A percentile compares a stretch with the other conserved stretches of the same genome.
phyloP scores from a whole-genome alignment of 2,329 filamentous ascomycete species.

The Verticillium zaregamsianum region DNA sequence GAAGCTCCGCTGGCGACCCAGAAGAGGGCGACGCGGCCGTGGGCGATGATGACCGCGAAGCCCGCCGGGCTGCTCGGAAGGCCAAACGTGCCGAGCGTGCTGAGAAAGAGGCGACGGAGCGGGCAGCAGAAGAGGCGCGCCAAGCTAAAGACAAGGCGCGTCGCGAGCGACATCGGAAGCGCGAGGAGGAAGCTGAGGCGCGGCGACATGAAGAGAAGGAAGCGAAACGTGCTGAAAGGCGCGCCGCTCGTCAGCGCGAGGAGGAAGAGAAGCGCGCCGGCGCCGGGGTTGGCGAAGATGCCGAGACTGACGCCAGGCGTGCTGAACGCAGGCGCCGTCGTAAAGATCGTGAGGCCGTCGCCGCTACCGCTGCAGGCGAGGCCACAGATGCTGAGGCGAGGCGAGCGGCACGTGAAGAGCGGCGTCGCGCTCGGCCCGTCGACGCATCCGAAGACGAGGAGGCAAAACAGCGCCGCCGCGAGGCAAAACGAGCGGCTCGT shows the following conservation, averaged over 20 bases:
- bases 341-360: conserved; percentile 42
- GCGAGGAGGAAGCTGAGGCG: conserved; percentile 54
- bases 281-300: conserved; percentile 39
- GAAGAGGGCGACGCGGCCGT: conserved; percentile 42
- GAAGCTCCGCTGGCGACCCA: conserved; percentile 41
- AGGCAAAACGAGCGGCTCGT: conserved; percentile 43
- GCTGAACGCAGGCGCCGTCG: conserved; percentile 46
- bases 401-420: conserved; percentile 40
- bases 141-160: conserved; percentile 53
- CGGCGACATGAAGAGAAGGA: conserved; percentile 55
- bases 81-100: conserved; percentile 48
- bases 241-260: conserved; percentile 42
- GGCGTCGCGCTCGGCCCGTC: conserved; percentile 40
- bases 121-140: conserved; percentile 46
- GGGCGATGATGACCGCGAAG: conserved; percentile 51
- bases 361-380: conserved; percentile 34
- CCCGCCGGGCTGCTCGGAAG: conserved; percentile 58
- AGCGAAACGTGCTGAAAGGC: conserved; percentile 51
- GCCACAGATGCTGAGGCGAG: conserved; percentile 46
- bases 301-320: conserved; percentile 45
- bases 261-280: conserved; percentile 44
- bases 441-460: conserved; percentile 47
- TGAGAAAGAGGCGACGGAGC: conserved; percentile 17
- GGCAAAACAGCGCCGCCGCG: conserved; percentile 49
- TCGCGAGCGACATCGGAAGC: conserved; percentile 49